Conservation (phyloP, 495 filamentous ascomycete genomes). For the Bacidia gigantensis region DNA sequence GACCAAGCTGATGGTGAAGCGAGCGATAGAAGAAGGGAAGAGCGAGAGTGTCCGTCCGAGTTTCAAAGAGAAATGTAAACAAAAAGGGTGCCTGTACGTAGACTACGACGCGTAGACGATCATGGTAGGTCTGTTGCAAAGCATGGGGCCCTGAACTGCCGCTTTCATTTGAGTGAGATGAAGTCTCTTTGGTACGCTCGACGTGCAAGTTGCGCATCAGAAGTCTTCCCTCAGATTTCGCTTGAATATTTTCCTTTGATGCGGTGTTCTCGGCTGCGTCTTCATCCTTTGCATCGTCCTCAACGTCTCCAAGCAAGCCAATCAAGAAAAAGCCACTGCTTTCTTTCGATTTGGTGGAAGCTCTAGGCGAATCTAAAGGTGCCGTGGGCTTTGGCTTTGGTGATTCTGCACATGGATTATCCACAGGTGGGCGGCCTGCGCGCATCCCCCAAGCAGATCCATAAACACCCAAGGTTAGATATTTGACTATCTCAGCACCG, state of each 20-base stretch:
- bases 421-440: conserved; percentile 20
- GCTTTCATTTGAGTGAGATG: not conserved
- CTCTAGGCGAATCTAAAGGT: not conserved
- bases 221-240: conserved; percentile 32
- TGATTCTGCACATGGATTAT: conserved; percentile 10
- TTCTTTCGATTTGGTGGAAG: not conserved
- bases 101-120: conserved; percentile 57
- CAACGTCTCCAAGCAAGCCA: conserved; percentile 51
- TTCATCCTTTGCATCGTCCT: conserved; percentile 24
- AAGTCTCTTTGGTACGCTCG: conserved; percentile 6
- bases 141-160: not conserved
- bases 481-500: conserved; percentile 41
- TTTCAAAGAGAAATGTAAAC: conserved; percentile 76
- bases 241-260: not conserved
- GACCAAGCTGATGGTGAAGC: conserved; percentile 67
- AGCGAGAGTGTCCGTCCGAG: conserved; percentile 49
- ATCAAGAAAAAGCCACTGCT: conserved; percentile 51
- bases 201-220: conserved; percentile 39
- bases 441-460: conserved; percentile 42
- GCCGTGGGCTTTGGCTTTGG: not conserved
- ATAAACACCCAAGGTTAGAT: conserved; percentile 45
- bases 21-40: conserved; percentile 61
- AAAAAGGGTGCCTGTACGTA: conserved; percentile 76
- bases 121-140: not conserved
- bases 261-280: conserved; percentile 5